Conservation (phyloP, 1,284 basidiomycete species). For the Inonotus obliquus region DNA sequence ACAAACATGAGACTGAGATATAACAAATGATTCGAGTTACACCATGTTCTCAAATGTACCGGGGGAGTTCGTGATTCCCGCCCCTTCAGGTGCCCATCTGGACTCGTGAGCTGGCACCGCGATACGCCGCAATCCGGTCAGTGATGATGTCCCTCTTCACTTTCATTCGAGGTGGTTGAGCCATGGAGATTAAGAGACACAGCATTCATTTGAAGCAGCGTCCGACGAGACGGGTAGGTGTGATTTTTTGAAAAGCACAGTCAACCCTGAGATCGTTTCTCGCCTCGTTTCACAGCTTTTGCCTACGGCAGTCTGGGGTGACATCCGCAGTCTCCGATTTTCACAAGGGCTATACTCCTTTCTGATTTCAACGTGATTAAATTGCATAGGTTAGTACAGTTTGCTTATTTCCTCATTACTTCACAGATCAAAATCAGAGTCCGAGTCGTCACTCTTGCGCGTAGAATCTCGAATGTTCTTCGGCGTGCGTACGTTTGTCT, state of each 20-base stretch:
- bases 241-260: neutral
- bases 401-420: neutral
- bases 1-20: too few relatives aligned
- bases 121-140: neutral
- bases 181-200: neutral
- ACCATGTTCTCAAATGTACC: too few relatives aligned
- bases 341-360: neutral
- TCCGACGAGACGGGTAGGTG: neutral
- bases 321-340: neutral
- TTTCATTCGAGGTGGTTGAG: neutral
- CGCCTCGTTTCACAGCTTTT: neutral
- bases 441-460: constrained; percentile 45
- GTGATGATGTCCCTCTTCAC: neutral
- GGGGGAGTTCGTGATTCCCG: too few relatives aligned
- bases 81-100: neutral
- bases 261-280: neutral
- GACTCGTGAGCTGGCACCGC: neutral
- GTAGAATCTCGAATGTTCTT: constrained; percentile 53
- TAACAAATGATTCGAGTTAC: too few relatives aligned
- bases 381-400: neutral
- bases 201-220: neutral
- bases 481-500: constrained; percentile 45
- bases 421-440: constrained; percentile 68
- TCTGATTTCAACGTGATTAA: neutral
- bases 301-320: too few relatives aligned